Conservation (phyloP, 129 eudicot genomes). For the Logfia minima region DNA sequence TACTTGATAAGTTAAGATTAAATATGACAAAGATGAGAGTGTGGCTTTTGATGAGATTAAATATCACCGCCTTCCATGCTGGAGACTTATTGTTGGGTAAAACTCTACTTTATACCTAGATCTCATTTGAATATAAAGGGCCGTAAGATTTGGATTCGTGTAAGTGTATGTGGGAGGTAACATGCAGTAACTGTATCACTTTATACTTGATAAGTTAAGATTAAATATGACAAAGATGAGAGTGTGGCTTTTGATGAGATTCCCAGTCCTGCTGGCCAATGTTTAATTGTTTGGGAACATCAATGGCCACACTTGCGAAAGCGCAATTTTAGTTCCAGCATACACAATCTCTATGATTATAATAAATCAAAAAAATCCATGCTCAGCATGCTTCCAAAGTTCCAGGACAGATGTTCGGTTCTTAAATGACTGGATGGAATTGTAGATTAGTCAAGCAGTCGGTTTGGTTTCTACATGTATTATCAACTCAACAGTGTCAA, state of each 20-base stretch:
- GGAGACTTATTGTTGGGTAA: not conserved
- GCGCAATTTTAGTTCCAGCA: not conserved
- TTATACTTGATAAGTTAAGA: not conserved
- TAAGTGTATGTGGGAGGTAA: not conserved
- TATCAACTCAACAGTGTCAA: not conserved
- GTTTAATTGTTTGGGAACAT: not conserved
- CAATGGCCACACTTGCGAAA: not conserved
- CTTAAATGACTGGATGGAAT: not conserved
- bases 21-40: not conserved
- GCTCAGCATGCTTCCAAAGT: not conserved
- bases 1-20: not conserved
- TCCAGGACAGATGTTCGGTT: not conserved
- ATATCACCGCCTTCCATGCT: not conserved
- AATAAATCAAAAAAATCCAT: not conserved
- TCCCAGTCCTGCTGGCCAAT: not conserved
- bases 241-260: not conserved
- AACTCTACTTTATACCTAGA: not conserved
- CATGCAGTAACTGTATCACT: not conserved
- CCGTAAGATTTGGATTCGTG: not conserved
- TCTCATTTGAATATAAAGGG: not conserved
- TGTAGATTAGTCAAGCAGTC: not conserved
- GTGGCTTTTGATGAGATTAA: not conserved
- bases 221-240: not conserved
- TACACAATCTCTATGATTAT: not conserved
- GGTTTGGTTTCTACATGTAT: not conserved